Evolutionary conservation across 768 basidiomycete species (phyloP).

Genomic region (Gyrodon lividus): DNA sequence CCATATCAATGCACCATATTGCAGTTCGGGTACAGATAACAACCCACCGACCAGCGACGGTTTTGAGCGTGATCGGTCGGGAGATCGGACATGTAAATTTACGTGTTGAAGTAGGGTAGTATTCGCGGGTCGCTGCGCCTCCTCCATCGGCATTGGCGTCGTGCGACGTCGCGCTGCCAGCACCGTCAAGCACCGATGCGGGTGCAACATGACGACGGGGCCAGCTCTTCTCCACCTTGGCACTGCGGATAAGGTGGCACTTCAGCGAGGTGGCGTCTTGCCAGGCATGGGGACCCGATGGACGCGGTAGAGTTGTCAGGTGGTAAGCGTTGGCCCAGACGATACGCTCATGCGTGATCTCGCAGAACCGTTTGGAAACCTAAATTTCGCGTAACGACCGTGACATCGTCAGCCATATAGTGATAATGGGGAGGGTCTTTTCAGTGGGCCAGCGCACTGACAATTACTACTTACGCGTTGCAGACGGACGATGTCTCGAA

Average conservation of each 20-base stretch:
- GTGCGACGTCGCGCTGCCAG: background rate
- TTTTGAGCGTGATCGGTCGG: background rate
- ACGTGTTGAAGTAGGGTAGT: background rate
- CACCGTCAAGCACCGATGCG: background rate
- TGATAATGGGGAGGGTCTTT: background rate
- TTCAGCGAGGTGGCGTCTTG: background rate
- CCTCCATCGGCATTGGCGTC: background rate
- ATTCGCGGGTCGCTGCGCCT: background rate
- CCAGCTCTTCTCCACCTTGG: background rate
- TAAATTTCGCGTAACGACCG: background rate
- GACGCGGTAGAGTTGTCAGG: background rate
- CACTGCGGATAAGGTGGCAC: background rate
- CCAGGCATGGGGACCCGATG: background rate
- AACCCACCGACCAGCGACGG: background rate
- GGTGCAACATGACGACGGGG: background rate
- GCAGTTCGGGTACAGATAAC: background rate
- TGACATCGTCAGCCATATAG: background rate
- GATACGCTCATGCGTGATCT: background rate
- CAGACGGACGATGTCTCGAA: background rate
- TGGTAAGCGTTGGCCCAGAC: constrained; percentile 1
- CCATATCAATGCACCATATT: background rate
- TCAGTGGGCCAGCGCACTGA: too few species aligned
- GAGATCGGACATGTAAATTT: background rate
- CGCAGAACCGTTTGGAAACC: background rate
- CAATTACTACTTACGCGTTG: background rate